Conservation (phyloP, 2,329 filamentous ascomycete genomes). For the Claviceps digitariae region DNA sequence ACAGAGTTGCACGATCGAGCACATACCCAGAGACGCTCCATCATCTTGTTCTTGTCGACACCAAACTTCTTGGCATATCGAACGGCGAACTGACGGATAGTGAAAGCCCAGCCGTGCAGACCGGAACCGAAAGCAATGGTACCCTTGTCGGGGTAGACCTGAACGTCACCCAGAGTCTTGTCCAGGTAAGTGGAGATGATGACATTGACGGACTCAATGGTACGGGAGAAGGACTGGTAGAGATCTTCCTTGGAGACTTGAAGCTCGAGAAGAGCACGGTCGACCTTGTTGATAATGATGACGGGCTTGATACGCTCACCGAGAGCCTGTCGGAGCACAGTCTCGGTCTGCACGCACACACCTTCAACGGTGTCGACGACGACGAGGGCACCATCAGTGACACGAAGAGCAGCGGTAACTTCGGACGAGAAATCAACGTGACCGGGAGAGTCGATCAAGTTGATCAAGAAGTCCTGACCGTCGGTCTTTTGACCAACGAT, state of each 20-base stretch:
- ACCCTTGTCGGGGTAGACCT: constrained; percentile 96
- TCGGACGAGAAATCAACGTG: constrained; percentile 99
- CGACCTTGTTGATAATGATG: constrained; percentile 99
- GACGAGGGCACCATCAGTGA: constrained; percentile 98
- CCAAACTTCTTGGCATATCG: constrained; percentile 99
- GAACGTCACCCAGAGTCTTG: constrained; percentile 91
- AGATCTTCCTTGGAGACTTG: constrained; percentile 98
- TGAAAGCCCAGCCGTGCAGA: constrained; percentile 99
- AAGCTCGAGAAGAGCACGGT: constrained; percentile 96
- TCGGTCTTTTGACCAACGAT: constrained; percentile 77
- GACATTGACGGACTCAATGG: constrained; percentile 99
- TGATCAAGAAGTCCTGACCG: constrained; percentile 97
- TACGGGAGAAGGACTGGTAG: constrained; percentile 99
- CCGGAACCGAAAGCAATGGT: constrained; percentile 98
- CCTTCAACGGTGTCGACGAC: constrained; percentile 99
- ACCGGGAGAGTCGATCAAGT: constrained; percentile 98
- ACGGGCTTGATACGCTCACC: constrained; percentile 99
- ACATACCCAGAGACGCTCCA: constrained; percentile 95
- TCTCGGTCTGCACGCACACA: constrained; percentile 99
- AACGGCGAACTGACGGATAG: constrained; percentile 89
- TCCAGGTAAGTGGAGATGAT: constrained; percentile 99
- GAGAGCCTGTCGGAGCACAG: constrained; percentile 95
- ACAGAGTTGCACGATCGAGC: not conserved
- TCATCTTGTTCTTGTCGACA: constrained; percentile 99
- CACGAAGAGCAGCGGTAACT: constrained; percentile 97